Conservation (phyloP, 2,329 filamentous ascomycete genomes). For the Aspergillus candidus region DNA sequence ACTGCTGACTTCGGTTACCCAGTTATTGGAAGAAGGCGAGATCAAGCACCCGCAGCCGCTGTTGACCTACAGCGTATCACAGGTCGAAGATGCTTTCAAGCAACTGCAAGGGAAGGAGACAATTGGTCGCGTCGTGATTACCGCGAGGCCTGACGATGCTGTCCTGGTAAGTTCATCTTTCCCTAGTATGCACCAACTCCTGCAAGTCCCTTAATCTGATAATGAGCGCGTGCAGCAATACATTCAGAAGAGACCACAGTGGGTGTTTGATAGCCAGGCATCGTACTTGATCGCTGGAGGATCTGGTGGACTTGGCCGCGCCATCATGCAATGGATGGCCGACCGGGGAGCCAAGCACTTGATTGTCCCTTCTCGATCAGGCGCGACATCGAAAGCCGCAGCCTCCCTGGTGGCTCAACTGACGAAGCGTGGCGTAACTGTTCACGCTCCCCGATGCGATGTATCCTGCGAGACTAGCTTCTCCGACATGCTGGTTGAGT, state of each 20-base stretch:
- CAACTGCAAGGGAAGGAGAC: not conserved
- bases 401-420: constrained; percentile 5
- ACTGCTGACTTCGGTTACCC: too few relatives aligned
- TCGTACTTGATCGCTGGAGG: constrained; percentile 11
- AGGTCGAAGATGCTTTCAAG: not conserved
- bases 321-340: constrained; percentile 11
- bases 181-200: not conserved
- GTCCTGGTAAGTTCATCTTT: not conserved
- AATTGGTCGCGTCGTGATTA: not conserved
- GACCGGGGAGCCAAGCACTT: constrained; percentile 14
- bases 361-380: constrained; percentile 17
- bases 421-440: not conserved
- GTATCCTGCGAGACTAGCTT: constrained; percentile 3
- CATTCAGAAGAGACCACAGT: not conserved
- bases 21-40: not conserved
- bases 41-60: not conserved
- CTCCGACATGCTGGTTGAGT: constrained; percentile 4
- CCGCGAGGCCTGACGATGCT: not conserved
- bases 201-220: constrained; percentile 1
- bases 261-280: constrained; percentile 1
- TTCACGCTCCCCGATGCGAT: constrained; percentile 13
- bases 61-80: not conserved
- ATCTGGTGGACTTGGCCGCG: constrained; percentile 9
- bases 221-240: not conserved
- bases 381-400: constrained; percentile 3